Evolutionary conservation across 2,329 filamentous ascomycete genomes (phyloP).

Genomic region (Aciculosporium take): DNA sequence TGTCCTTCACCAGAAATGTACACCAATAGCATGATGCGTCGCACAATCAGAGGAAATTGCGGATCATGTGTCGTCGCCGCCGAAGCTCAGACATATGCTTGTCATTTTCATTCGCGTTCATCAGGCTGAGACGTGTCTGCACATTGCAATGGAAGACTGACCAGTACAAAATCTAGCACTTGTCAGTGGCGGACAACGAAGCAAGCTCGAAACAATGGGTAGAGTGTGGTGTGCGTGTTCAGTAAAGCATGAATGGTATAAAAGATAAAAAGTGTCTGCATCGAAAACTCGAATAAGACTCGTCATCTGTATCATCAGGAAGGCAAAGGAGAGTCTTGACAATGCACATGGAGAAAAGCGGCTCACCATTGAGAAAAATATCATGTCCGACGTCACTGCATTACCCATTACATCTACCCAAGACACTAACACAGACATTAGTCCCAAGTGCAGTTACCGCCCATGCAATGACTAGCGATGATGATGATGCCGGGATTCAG

Average conservation of each 20-base stretch:
- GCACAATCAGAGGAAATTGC: conserved; percentile 11
- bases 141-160: conserved; percentile 10
- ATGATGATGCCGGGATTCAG: conserved; percentile 43
- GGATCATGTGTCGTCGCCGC: conserved; percentile 28
- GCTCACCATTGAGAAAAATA: background rate
- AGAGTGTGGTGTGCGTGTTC: conserved; percentile 12
- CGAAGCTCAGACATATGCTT: conserved; percentile 94
- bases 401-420: background rate
- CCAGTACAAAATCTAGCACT: conserved; percentile 4
- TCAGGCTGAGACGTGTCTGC: conserved; percentile 37
- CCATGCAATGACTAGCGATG: conserved; percentile 3
- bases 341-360: background rate
- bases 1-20: conserved; percentile 3
- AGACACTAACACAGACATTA: background rate
- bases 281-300: conserved; percentile 62
- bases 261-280: conserved; percentile 52
- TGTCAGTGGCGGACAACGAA: conserved; percentile 11
- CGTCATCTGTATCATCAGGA: conserved; percentile 42
- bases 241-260: conserved; percentile 61
- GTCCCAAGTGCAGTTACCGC: background rate
- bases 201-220: background rate
- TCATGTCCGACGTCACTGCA: background rate
- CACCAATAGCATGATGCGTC: conserved; percentile 6
- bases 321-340: background rate
- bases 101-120: conserved; percentile 77